Evolutionary conservation across 371 early-diverging fungal species (phyloP), one percentile per base, ranked within the genome.

Genomic region (Apophysomyces sp.): DNA sequence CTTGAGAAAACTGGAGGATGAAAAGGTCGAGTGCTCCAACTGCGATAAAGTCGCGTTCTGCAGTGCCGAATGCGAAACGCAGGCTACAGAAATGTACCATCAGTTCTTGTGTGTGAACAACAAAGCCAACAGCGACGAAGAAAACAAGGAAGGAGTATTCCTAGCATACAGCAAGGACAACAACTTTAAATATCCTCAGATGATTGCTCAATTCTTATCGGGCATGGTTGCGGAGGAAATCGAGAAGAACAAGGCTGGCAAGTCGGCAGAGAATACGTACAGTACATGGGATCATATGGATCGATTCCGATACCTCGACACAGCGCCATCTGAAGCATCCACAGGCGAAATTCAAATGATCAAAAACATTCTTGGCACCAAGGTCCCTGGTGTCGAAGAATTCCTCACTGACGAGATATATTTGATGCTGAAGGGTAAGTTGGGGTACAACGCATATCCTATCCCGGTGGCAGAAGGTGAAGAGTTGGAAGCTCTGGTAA

Each of bases 401-500:
- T 93, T 93, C 68, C 82, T 95, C 63, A 89, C 83, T 27, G 84
- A 86, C 61, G 94, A 93, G 51, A 89, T 91, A 21, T 95, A 93
- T 78, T 68, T 87, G 56, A 82, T 82, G 61, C 71, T 94, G 60
- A 92, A 91, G 82, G 87, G 89, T 18, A 93, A 92, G 75, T 64
- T 95, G 56, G 73, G 87, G 37, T 91, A 88, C 79, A 94, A 94
- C 73, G 78, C 88, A 6, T 89, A 86, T 65, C 91, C 88, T 57
- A 74, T 89, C 53, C 68, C 75, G 21, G 58, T 69, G 6, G 68
- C 65, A 26, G 60, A 74, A 26, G 49, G 49, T 44, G 71, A 68
- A 16, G 66, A 72, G 18, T 71, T 78, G 72, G 80, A 57, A 9
- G 52, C 59, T 8, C 8, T 0, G 49, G 63, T 60, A 63, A 63